Percentiles rank a stretch among this genome's conserved stretches.
Conservation (phyloP, 768 basidiomycete species). For the Nevesoporus exiguus region DNA sequence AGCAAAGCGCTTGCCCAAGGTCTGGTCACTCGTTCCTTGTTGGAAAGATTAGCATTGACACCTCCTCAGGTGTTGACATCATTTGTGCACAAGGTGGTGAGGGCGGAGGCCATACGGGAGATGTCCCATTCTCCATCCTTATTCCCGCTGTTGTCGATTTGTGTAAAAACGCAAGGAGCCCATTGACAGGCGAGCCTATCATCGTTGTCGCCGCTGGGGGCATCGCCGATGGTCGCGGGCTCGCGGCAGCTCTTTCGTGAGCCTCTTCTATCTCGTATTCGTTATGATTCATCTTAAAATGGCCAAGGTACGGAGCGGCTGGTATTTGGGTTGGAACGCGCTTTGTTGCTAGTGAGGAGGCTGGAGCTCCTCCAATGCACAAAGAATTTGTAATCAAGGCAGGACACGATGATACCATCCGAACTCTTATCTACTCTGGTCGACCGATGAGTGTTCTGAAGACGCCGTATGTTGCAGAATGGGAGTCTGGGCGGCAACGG, state of each 20-base stretch:
- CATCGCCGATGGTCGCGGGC: slow-evolving; percentile 77
- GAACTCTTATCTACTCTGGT: slow-evolving; percentile 73
- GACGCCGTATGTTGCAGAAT: slow-evolving; percentile 74
- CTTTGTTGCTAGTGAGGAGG: slow-evolving; percentile 80
- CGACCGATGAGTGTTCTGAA: slow-evolving; percentile 79
- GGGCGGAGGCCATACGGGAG: slow-evolving; percentile 87
- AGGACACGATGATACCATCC: slow-evolving; percentile 70
- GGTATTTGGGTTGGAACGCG: slow-evolving; percentile 90
- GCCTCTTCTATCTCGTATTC: slow-evolving; percentile 4
- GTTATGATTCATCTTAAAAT: not conserved
- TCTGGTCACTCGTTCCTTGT: slow-evolving; percentile 14
- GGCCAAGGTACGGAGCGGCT: slow-evolving; percentile 67
- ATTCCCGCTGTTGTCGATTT: slow-evolving; percentile 80
- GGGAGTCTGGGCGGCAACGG: slow-evolving; percentile 60
- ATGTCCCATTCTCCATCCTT: slow-evolving; percentile 75
- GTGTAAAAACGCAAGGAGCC: slow-evolving; percentile 65
- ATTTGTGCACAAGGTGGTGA: slow-evolving; percentile 89
- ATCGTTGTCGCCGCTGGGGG: slow-evolving; percentile 83
- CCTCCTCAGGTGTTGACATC: slow-evolving; percentile 68
- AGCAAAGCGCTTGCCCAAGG: slow-evolving; percentile 72
- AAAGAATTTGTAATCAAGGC: slow-evolving; percentile 65
- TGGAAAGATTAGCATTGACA: not conserved
- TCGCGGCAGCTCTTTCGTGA: slow-evolving; percentile 71
- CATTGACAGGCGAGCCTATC: slow-evolving; percentile 73
- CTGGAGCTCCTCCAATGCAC: slow-evolving; percentile 71